Base-by-base conservation (phyloP, 305 asterid species). In the Fraxinus xanthoxyloides region DNA sequence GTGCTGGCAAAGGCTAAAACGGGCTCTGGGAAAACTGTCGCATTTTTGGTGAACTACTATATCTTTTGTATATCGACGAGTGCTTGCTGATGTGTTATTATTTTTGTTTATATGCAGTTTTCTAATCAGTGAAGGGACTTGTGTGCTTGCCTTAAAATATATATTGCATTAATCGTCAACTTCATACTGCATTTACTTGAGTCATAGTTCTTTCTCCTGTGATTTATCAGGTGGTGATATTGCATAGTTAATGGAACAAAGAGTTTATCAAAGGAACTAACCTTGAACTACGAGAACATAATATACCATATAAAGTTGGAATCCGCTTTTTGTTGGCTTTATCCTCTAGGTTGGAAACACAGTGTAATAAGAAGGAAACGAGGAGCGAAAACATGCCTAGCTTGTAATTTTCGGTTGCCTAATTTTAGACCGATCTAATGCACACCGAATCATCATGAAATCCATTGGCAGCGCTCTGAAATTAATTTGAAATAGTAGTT, bases 1-100 rank as follows among this genome's bases (percentile, higher is more conserved):
- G 98, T 96, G 79, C 88, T 96, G 84, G 99, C 98, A 89, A 96
- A 96, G 90, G 98, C 99, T 83, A 94, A 73, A 87, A 94, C 99
- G 76, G 99, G 99, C 86, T 94, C 98, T 0, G 98, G 99, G 80
- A 96, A 94, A 85, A 96, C 99, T 19, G 97, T 94, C 69, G 98
- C 99, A 26, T 96, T 93, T 90, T 87, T 96, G 98, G 99, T 95
- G 87, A 88, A 79, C 46, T 48, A 54, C 82, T 78, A 59, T 17
- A 67, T 48, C 82, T 78, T 87, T 61, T 76, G 63, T 21, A 26
- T 59, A 30, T 43, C 34, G 26, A 26, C 24, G 32, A 34, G 24
- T 46, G 21, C 73, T 51, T 36, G 36, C 65, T 51, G 26, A 19
- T 72, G 15, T 21, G 35, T 76, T 77, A 19, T 48, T 30, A 5